Percentiles rank a stretch among this genome's conserved stretches.
phyloP scores from a whole-genome alignment of 140 eudicot genomes.

The Anethum foeniculum region DNA sequence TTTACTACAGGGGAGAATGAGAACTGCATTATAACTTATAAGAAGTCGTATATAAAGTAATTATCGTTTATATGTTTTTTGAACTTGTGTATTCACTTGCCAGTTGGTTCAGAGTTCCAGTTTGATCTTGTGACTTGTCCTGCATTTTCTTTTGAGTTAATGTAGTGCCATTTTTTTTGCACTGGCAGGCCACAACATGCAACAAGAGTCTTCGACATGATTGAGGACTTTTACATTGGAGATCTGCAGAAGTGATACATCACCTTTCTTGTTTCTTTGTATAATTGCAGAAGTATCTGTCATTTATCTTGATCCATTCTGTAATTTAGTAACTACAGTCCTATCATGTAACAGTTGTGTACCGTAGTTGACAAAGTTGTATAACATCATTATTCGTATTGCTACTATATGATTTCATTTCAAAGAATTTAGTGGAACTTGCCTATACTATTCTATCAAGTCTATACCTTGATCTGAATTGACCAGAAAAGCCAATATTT shows the following conservation, averaged over 20 bases:
- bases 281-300: slow-evolving; percentile 33
- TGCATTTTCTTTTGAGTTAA: background rate
- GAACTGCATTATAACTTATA: background rate
- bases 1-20: background rate
- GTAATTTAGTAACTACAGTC: background rate
- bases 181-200: slow-evolving; percentile 89
- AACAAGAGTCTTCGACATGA: slow-evolving; percentile 77
- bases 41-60: background rate
- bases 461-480: background rate
- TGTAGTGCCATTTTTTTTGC: background rate
- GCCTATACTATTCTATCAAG: background rate
- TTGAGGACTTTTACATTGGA: slow-evolving; percentile 77
- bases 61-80: background rate
- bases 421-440: background rate
- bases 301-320: background rate
- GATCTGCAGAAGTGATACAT: slow-evolving; percentile 38
- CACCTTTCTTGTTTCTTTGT: slow-evolving; percentile 1
- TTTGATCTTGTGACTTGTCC: background rate
- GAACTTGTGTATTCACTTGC: background rate
- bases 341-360: background rate
- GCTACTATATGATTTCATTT: background rate
- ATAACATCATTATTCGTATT: background rate
- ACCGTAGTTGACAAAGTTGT: background rate
- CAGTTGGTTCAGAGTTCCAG: background rate
- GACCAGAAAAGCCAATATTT: background rate